These are phyloP conservation scores for Neoboletus subvelutipes DNA, from an alignment of 768 basidiomycete species.

Conservation along the genomic window DNA sequence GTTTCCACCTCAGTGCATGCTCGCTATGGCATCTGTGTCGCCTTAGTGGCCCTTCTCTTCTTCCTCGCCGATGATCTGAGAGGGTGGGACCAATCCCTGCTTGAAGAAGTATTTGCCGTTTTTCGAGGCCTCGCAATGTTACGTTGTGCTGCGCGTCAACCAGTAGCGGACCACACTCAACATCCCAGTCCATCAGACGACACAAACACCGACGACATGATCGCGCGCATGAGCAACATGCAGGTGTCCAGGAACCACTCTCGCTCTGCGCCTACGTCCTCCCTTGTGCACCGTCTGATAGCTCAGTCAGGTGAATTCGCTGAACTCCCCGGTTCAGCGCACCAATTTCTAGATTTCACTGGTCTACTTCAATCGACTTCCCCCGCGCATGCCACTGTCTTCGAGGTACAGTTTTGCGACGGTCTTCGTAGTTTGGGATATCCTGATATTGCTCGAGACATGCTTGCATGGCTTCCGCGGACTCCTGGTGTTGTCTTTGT, in stretches of 20 bases:
- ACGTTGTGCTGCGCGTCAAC: constrained; percentile 58
- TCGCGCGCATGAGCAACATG: constrained; percentile 67
- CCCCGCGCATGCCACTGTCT: constrained; percentile 62
- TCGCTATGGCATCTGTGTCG: constrained; percentile 72
- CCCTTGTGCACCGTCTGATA: constrained; percentile 63
- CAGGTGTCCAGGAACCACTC: constrained; percentile 56
- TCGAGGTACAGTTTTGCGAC: constrained; percentile 75
- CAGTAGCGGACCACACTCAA: constrained; percentile 40
- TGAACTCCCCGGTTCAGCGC: constrained; percentile 58
- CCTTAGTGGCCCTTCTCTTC: constrained; percentile 65
- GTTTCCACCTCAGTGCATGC: constrained; percentile 61
- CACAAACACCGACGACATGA: constrained; percentile 59
- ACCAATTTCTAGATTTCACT: constrained; percentile 66
- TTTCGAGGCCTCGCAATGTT: constrained; percentile 78
- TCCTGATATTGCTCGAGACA: constrained; percentile 55
- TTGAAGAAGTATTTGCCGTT: constrained; percentile 76
- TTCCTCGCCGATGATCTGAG: constrained; percentile 66
- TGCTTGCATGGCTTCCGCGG: constrained; percentile 76
- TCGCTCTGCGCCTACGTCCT: constrained; percentile 52
- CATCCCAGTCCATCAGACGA: constrained; percentile 34
- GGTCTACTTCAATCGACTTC: constrained; percentile 68
- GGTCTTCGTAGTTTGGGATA: constrained; percentile 64
- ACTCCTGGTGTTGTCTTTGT: constrained; percentile 78
- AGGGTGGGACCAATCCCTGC: constrained; percentile 60
- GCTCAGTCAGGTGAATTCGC: constrained; percentile 48